These are phyloP conservation scores for Withania somnifera DNA, from an alignment of 305 asterid species.

Conservation along the genomic window DNA sequence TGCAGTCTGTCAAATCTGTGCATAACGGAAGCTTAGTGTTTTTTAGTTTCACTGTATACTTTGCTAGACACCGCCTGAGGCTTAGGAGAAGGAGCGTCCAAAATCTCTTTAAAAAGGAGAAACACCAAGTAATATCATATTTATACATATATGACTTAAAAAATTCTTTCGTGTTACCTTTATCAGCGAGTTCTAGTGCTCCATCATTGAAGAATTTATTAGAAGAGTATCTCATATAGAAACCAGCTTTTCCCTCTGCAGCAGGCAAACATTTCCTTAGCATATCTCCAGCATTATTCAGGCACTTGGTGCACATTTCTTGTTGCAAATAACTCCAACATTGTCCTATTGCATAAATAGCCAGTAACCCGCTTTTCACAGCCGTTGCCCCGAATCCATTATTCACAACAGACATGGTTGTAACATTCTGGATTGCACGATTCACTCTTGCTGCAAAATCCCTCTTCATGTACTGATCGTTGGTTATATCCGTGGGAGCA, in stretches of 20 bases:
- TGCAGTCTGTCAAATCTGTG: background rate
- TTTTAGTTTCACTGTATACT: background rate
- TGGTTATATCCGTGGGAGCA: background rate
- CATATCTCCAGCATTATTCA: slow-evolving; percentile 4
- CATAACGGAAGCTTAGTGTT: background rate
- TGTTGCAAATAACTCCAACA: slow-evolving; percentile 1
- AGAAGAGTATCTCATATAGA: slow-evolving; percentile 16
- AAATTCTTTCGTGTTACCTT: background rate
- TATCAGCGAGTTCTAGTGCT: background rate
- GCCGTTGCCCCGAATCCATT: slow-evolving; percentile 8
- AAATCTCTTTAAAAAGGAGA: background rate
- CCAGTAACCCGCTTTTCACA: slow-evolving; percentile 10
- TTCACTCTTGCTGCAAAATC: slow-evolving; percentile 4
- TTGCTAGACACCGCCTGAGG: too few relatives aligned
- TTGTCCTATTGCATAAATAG: slow-evolving; percentile 11
- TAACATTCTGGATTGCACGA: slow-evolving; percentile 3
- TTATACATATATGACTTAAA: background rate
- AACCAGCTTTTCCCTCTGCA: slow-evolving; percentile 10
- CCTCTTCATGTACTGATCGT: slow-evolving; percentile 4
- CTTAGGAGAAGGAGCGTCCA: background rate
- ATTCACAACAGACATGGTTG: background rate
- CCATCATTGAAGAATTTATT: slow-evolving; percentile 6
- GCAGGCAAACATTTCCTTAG: slow-evolving; percentile 7
- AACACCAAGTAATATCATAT: background rate
- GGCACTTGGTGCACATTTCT: background rate